Conservation (phyloP, 2,329 filamentous ascomycete genomes). For the Epichloe glyceriae region DNA sequence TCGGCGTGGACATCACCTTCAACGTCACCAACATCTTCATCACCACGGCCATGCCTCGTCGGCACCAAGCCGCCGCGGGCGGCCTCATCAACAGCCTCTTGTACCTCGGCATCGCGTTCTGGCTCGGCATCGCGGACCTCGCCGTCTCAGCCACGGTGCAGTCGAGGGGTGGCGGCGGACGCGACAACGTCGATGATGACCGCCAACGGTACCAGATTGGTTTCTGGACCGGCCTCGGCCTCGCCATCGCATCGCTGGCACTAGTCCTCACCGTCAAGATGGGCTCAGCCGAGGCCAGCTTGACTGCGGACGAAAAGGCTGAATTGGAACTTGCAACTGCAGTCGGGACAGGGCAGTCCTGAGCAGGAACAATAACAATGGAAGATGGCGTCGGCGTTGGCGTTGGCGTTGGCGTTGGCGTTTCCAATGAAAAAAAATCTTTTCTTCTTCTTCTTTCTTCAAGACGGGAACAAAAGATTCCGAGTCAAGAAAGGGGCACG, state of each 20-base stretch:
- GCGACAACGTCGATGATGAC: constrained; percentile 22
- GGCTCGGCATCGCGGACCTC: constrained; percentile 59
- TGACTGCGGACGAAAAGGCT: constrained; percentile 44
- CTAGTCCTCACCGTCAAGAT: constrained; percentile 45
- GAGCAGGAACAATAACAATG: neutral
- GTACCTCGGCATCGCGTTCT: constrained; percentile 59
- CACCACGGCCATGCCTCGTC: constrained; percentile 54
- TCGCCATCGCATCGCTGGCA: constrained; percentile 35
- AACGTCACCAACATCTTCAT: constrained; percentile 68
- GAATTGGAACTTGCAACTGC: constrained; percentile 10
- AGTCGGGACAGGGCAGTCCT: constrained; percentile 13
- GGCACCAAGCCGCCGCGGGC: constrained; percentile 58
- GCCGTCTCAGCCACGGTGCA: constrained; percentile 35
- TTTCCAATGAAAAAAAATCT: neutral
- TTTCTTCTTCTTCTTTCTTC: neutral
- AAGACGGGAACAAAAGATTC: too few relatives aligned
- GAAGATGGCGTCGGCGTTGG: neutral
- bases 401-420: neutral
- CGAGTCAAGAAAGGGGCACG: too few relatives aligned
- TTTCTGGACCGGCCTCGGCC: constrained; percentile 53
- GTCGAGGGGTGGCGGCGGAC: constrained; percentile 5
- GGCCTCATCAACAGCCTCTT: constrained; percentile 58
- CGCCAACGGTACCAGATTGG: constrained; percentile 47
- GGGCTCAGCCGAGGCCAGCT: constrained; percentile 38
- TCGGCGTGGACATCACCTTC: constrained; percentile 65